Evolutionary conservation across 2,329 filamentous ascomycete genomes (phyloP).

Genomic region (Fusarium chuoi): DNA sequence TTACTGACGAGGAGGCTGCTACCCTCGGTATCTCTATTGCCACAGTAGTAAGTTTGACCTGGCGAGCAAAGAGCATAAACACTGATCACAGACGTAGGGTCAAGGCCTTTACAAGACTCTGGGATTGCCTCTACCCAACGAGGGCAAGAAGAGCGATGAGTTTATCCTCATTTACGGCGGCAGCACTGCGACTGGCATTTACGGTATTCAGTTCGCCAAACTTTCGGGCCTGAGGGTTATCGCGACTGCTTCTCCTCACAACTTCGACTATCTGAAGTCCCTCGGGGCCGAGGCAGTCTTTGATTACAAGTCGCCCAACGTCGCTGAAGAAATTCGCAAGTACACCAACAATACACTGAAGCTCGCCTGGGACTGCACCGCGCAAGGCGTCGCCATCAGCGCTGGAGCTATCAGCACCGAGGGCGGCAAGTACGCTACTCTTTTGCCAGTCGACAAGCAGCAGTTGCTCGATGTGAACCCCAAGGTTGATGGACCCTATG

Average conservation of each 20-base stretch:
- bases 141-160: conserved; percentile 50
- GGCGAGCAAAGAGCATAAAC: no score
- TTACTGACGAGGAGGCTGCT: conserved; percentile 57
- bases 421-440: conserved; percentile 12
- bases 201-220: conserved; percentile 56
- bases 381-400: neutral
- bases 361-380: conserved; percentile 43
- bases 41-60: conserved; percentile 43
- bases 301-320: conserved; percentile 53
- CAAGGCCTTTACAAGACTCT: conserved; percentile 61
- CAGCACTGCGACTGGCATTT: conserved; percentile 66
- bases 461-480: neutral
- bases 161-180: conserved; percentile 57
- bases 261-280: conserved; percentile 48
- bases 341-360: conserved; percentile 37
- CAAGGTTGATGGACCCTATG: conserved; percentile 8
- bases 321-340: conserved; percentile 41
- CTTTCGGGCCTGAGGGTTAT: conserved; percentile 51
- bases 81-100: conserved; percentile 27
- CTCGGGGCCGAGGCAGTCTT: conserved; percentile 57
- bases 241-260: conserved; percentile 50
- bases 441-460: neutral
- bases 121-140: conserved; percentile 57
- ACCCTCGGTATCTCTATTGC: conserved; percentile 56
- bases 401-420: conserved; percentile 7